Evolutionary conservation across 352 stramenopile genomes (phyloP).

Genomic region (Phytophthora aleatoria): DNA sequence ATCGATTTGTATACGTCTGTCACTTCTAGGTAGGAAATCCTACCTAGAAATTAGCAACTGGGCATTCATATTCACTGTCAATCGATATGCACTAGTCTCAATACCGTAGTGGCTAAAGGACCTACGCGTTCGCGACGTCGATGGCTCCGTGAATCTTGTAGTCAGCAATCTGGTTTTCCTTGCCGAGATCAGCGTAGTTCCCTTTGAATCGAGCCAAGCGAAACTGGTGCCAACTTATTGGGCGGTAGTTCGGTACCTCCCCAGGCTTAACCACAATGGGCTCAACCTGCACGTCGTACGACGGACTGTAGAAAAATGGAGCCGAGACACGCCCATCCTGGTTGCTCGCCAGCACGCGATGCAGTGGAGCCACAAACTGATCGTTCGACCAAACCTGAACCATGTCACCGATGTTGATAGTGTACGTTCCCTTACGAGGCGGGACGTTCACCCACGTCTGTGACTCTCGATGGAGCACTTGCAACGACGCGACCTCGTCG

Average conservation of each 20-base stretch:
- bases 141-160: slow-evolving; percentile 6
- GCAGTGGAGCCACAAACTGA: slow-evolving; percentile 51
- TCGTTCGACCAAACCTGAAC: slow-evolving; percentile 61
- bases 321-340: slow-evolving; percentile 40
- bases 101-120: background rate
- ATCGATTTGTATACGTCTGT: background rate
- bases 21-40: background rate
- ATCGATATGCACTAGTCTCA: background rate
- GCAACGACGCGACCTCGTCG: background rate
- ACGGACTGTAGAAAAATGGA: slow-evolving; percentile 65
- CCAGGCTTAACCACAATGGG: slow-evolving; percentile 47
- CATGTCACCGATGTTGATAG: slow-evolving; percentile 72
- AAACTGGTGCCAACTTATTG: slow-evolving; percentile 77
- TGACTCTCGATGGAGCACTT: slow-evolving; percentile 43
- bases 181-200: slow-evolving; percentile 4
- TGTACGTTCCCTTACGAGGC: slow-evolving; percentile 44
- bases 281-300: slow-evolving; percentile 53
- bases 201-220: background rate
- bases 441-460: slow-evolving; percentile 52
- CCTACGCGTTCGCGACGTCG: slow-evolving; percentile 5
- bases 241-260: slow-evolving; percentile 59
- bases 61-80: background rate
- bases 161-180: slow-evolving; percentile 12
- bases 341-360: slow-evolving; percentile 47
- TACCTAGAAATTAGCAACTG: background rate